Evolutionary conservation across 2,329 filamentous ascomycete species (phyloP), one percentile per base, ranked within the genome.

Genomic region (Pseudogymnoascus sp.): DNA sequence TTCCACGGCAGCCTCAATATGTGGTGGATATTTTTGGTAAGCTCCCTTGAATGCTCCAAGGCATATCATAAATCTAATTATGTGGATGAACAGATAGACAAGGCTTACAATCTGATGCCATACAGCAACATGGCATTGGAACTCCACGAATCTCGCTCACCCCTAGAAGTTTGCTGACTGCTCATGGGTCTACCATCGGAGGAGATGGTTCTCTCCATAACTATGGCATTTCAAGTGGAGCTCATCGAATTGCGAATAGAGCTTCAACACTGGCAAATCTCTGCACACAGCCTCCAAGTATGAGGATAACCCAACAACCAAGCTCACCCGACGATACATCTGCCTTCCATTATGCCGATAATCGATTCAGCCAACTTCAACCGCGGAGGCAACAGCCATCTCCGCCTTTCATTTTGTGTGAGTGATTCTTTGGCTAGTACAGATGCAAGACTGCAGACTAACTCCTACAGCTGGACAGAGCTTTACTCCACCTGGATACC

Each of bases 321-420:
- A 35, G 28, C 10, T 56, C 50, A 25, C 11, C 63, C 12, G 60
- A 62, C 31, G 44, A 61, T 33, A 28, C 33, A 12, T 65, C 66
- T 62, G 25, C 64, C 14, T 67, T 67, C 10, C 66, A 68, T 21
- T 60, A 62, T 56, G 21, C 50, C 16, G 65, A 59, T 12, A 60
- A 60, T 18, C 68, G 63, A 40, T 28, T 67, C 5, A 65, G 65
- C 11, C 66, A 67, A 16, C 62, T 70, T 10, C 69, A 72, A 35
- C 66, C 64, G 8, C 68, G 65, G 28, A 67, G 59, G 18, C 69
- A 70, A 35, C 70, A 73, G 37, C 53, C 69, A 37, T 71, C 69
- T 21, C 68, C 69, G 3, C 70, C 71, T 11, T 70, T 70, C 59
- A 70, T 68, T 25, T 59, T 70, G 2, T 68, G 71, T 73, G 65